phyloP scores from a whole-genome alignment of 768 basidiomycete species.

The Brasilioporus rufonigricans region DNA sequence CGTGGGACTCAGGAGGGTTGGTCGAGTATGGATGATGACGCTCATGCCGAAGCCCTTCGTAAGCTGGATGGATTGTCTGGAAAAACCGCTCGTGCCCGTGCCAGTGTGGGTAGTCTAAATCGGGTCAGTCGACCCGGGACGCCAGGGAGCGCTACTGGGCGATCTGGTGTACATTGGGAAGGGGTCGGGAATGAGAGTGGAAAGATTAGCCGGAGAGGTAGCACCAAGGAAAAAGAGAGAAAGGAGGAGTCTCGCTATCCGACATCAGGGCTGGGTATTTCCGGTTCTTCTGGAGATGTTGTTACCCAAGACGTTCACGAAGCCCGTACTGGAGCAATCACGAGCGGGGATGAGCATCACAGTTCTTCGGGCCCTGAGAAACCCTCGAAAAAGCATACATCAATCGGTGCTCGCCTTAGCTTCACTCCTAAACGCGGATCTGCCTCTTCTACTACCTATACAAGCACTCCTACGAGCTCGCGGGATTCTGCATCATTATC shows the following conservation, averaged over 20 bases:
- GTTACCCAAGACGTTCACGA: conserved; percentile 41
- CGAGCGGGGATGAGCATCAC: conserved; percentile 58
- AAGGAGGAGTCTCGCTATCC: conserved; percentile 32
- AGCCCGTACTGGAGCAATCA: conserved; percentile 38
- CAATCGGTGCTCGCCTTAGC: conserved; percentile 60
- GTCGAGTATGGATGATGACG: conserved; percentile 84
- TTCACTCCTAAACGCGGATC: conserved; percentile 87
- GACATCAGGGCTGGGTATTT: conserved; percentile 35
- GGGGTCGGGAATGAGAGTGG: conserved; percentile 47
- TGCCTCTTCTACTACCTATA: conserved; percentile 83
- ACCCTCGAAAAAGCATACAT: conserved; percentile 62
- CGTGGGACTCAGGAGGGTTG: conserved; percentile 89
- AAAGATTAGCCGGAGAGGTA: conserved; percentile 37
- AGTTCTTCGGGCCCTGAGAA: conserved; percentile 52
- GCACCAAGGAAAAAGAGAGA: conserved; percentile 46
- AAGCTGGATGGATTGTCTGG: conserved; percentile 88
- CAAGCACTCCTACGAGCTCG: conserved; percentile 79
- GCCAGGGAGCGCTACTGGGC: conserved; percentile 56
- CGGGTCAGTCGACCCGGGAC: conserved; percentile 75
- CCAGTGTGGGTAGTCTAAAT: conserved; percentile 72
- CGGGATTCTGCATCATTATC: conserved; percentile 86
- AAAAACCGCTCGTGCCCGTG: conserved; percentile 71
- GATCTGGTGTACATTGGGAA: conserved; percentile 66
- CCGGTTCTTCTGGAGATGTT: conserved; percentile 32
- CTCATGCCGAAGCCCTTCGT: conserved; percentile 86